phyloP scores from a whole-genome alignment of 2,329 filamentous ascomycete species.

The Trichoderma asperellum region DNA sequence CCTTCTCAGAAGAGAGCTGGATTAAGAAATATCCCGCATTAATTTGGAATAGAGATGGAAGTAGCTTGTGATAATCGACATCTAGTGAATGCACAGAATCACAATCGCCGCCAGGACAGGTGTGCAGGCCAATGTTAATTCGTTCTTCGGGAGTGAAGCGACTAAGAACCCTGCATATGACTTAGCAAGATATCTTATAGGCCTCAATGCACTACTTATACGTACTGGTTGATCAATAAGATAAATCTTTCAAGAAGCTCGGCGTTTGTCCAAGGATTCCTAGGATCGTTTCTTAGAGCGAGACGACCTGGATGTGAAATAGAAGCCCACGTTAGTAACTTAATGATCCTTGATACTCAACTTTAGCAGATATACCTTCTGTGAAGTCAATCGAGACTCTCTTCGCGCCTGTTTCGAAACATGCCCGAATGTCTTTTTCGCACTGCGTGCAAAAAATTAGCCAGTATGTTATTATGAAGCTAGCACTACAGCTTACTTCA shows the following conservation, averaged over 20 bases:
- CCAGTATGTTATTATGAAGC: not conserved
- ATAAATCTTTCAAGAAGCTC: conserved; percentile 27
- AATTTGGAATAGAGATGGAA: conserved; percentile 27
- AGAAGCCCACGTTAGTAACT: not conserved
- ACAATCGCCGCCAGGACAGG: conserved; percentile 30
- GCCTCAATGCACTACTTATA: not conserved
- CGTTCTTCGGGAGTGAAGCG: conserved; percentile 27
- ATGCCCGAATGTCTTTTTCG: conserved; percentile 30
- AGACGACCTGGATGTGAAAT: conserved; percentile 15
- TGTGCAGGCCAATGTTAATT: conserved; percentile 29
- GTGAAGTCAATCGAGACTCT: conserved; percentile 30
- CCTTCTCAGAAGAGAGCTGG: conserved; percentile 26
- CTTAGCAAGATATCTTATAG: not conserved
- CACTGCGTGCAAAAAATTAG: not conserved
- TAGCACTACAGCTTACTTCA: not conserved
- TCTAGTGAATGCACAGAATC: conserved; percentile 28
- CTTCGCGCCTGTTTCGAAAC: conserved; percentile 28
- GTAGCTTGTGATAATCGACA: conserved; percentile 25
- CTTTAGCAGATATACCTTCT: conserved; percentile 10
- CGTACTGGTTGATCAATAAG: conserved; percentile 24
- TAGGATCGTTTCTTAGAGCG: conserved; percentile 23
- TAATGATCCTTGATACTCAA: too few relatives aligned
- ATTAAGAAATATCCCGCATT: conserved; percentile 31
- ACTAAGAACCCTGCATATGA: conserved; percentile 14
- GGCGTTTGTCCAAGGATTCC: conserved; percentile 24